These are phyloP conservation scores for Hypsizygus marmoreus DNA, from an alignment of 768 basidiomycete genomes.

Conservation along the genomic window DNA sequence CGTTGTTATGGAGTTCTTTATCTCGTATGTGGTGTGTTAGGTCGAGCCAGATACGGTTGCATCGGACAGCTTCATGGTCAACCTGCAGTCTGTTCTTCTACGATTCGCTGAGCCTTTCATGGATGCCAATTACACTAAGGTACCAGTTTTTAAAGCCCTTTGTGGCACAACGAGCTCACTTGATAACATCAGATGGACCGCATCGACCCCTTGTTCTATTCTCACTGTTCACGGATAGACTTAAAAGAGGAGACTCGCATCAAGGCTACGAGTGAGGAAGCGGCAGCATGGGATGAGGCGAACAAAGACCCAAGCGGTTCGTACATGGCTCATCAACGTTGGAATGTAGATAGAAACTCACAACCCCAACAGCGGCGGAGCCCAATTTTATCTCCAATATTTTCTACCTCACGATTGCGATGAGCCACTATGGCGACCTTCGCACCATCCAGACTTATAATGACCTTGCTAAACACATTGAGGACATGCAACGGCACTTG, in stretches of 20 bases:
- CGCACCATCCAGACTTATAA: constrained; percentile 78
- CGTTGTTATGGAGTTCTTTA: not conserved
- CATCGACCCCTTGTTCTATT: constrained; percentile 84
- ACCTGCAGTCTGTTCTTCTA: constrained; percentile 79
- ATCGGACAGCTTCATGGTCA: constrained; percentile 91
- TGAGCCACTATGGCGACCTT: constrained; percentile 87
- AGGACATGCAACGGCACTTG: constrained; percentile 76
- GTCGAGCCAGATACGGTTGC: constrained; percentile 87
- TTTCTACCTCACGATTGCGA: constrained; percentile 86
- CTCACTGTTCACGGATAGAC: constrained; percentile 69
- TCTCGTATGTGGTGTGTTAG: constrained; percentile 34
- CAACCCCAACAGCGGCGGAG: constrained; percentile 44
- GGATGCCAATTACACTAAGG: constrained; percentile 89
- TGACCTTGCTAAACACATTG: constrained; percentile 71
- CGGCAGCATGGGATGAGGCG: constrained; percentile 64
- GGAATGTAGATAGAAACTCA: not conserved
- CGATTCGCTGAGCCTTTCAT: constrained; percentile 94
- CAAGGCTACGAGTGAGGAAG: constrained; percentile 89
- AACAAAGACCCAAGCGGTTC: constrained; percentile 48
- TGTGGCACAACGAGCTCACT: too few species aligned
- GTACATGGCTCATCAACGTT: constrained; percentile 7
- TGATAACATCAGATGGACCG: constrained; percentile 88
- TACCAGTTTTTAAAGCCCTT: too few species aligned
- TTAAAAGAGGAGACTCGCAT: constrained; percentile 91
- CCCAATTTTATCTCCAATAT: constrained; percentile 96